Conservation (phyloP, 2,329 filamentous ascomycete genomes). For the Dactylellina parvicollis region DNA sequence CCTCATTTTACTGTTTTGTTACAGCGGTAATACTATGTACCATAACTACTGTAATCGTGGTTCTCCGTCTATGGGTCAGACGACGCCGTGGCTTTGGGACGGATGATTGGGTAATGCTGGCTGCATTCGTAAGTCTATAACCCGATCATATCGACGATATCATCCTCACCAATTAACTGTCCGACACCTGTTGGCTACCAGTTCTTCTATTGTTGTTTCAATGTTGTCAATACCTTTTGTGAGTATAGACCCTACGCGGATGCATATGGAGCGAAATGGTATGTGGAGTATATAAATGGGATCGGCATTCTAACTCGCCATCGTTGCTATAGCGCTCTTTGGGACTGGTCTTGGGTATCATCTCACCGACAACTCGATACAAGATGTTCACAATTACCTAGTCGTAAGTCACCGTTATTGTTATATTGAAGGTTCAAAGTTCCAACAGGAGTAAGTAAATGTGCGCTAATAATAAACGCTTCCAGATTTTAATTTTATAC, state of each 20-base stretch:
- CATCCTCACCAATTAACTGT: neutral
- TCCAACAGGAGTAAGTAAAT: neutral
- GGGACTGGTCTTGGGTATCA: slow-evolving; percentile 48
- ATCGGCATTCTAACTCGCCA: neutral
- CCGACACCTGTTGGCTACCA: neutral
- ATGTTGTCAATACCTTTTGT: slow-evolving; percentile 31
- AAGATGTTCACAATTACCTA: slow-evolving; percentile 21
- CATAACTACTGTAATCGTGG: slow-evolving; percentile 18
- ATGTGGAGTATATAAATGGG: neutral
- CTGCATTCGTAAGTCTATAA: slow-evolving; percentile 34
- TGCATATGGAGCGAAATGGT: neutral
- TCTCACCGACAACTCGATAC: slow-evolving; percentile 29
- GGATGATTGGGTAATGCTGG: slow-evolving; percentile 42
- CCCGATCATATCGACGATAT: neutral
- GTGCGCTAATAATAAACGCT: neutral
- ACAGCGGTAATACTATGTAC: slow-evolving; percentile 16
- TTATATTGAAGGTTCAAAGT: neutral
- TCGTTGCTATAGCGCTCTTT: slow-evolving; percentile 12
- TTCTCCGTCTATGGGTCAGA: slow-evolving; percentile 25
- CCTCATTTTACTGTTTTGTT: slow-evolving; percentile 29
- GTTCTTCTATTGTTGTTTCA: slow-evolving; percentile 38
- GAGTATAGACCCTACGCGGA: neutral
- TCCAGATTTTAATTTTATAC: slow-evolving; percentile 26
- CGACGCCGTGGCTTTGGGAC: slow-evolving; percentile 14
- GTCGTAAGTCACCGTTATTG: slow-evolving; percentile 13